These are phyloP conservation scores for Erigeron philadelphicus DNA, from an alignment of 140 eudicot species.

Conservation along the genomic window DNA sequence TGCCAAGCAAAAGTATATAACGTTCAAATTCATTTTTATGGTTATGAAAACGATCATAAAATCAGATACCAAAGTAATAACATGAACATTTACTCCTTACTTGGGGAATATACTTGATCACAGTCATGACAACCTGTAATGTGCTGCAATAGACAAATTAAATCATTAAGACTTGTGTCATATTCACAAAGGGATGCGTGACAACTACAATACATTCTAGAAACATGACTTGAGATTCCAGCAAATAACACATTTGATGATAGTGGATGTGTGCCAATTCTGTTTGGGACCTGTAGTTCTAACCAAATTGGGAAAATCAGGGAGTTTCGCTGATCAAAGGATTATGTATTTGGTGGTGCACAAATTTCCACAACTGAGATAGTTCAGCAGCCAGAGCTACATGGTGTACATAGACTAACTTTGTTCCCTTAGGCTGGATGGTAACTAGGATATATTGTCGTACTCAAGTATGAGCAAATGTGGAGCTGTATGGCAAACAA, in stretches of 20 bases:
- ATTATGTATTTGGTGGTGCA: too few relatives aligned
- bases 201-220: neutral
- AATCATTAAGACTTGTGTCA: neutral
- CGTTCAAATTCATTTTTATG: neutral
- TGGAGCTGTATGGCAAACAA: neutral
- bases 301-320: too few relatives aligned
- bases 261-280: neutral
- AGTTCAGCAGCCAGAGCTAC: neutral
- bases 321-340: too few relatives aligned
- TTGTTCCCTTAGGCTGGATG: neutral
- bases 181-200: neutral
- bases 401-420: neutral
- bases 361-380: neutral
- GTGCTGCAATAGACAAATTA: constrained; percentile 51
- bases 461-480: neutral
- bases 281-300: too few relatives aligned
- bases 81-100: constrained; percentile 25
- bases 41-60: neutral
- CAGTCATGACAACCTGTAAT: constrained; percentile 83
- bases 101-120: constrained; percentile 90
- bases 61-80: constrained; percentile 6
- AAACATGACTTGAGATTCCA: neutral
- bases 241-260: neutral
- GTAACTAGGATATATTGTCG: constrained; percentile 5
- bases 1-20: neutral